Conservation (phyloP, 352 stramenopile genomes). For the Phytophthora rubi region DNA sequence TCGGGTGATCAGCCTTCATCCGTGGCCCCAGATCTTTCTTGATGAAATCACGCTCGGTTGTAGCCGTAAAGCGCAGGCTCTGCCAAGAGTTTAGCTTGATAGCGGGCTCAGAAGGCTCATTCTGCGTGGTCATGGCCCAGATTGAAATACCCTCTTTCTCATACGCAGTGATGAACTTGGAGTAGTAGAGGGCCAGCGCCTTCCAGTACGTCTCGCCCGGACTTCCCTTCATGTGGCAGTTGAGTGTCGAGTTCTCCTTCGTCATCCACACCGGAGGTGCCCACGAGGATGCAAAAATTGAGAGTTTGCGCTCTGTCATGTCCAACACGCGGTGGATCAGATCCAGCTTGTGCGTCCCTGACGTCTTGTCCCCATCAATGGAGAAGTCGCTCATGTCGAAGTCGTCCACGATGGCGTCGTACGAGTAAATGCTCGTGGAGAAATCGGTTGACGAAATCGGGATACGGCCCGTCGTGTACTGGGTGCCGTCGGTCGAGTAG, state of each 20-base stretch:
- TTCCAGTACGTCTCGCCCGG: slow-evolving; percentile 51
- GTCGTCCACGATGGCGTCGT: slow-evolving; percentile 45
- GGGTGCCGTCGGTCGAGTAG: slow-evolving; percentile 62
- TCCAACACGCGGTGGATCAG: slow-evolving; percentile 47
- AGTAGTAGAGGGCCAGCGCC: slow-evolving; percentile 80
- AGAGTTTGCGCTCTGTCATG: slow-evolving; percentile 41
- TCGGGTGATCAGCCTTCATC: slow-evolving; percentile 64
- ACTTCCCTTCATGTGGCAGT: slow-evolving; percentile 52
- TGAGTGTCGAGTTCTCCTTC: slow-evolving; percentile 51
- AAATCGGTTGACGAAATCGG: slow-evolving; percentile 86
- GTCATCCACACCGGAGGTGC: slow-evolving; percentile 86
- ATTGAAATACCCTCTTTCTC: slow-evolving; percentile 55
- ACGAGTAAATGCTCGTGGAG: slow-evolving; percentile 61
- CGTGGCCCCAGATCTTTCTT: slow-evolving; percentile 71
- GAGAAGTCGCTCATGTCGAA: slow-evolving; percentile 71
- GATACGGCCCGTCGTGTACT: slow-evolving; percentile 75
- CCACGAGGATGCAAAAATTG: slow-evolving; percentile 79
- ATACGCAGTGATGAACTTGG: slow-evolving; percentile 83
- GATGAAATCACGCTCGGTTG: slow-evolving; percentile 62
- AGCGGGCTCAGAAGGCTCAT: slow-evolving; percentile 60
- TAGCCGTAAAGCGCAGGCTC: slow-evolving; percentile 45
- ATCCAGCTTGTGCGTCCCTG: slow-evolving; percentile 43
- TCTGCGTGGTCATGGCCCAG: slow-evolving; percentile 81
- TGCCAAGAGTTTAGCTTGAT: slow-evolving; percentile 51
- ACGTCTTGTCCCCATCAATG: slow-evolving; percentile 65